Evolutionary conservation across 345 rosid species (phyloP).

Genomic region (Sonneratia caseolaris): DNA sequence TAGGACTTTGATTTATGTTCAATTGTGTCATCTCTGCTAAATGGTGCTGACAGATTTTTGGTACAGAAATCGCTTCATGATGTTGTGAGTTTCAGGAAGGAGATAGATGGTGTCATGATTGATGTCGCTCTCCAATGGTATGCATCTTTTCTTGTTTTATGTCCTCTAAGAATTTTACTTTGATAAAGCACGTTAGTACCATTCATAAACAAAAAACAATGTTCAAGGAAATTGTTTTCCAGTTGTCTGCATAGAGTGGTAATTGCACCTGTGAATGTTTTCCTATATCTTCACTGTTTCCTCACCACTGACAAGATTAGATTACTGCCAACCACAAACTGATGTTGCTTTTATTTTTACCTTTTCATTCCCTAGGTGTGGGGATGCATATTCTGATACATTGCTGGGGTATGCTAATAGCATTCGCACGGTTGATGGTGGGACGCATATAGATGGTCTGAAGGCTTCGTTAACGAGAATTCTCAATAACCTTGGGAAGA

Average conservation of each 20-base stretch:
- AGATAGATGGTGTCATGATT: constrained; percentile 52
- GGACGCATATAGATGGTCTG: constrained; percentile 90
- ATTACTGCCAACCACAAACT: background rate
- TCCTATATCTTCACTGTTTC: background rate
- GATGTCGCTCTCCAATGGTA: constrained; percentile 96
- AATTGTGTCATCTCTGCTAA: constrained; percentile 7
- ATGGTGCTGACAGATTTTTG: constrained; percentile 27
- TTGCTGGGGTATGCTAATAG: constrained; percentile 89
- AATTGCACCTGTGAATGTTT: background rate
- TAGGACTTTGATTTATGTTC: constrained; percentile 7
- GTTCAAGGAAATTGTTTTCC: background rate
- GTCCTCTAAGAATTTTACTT: constrained; percentile 5
- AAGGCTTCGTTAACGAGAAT: constrained; percentile 89
- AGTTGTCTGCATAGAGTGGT: background rate
- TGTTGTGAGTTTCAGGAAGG: constrained; percentile 64
- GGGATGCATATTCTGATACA: constrained; percentile 96
- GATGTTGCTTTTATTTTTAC: background rate
- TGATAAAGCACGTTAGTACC: background rate
- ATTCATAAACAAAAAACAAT: background rate
- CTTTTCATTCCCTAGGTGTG: constrained; percentile 49
- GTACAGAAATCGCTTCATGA: constrained; percentile 75
- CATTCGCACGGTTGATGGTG: constrained; percentile 93
- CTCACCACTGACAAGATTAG: background rate
- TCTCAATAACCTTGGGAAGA: constrained; percentile 77
- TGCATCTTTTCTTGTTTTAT: constrained; percentile 11